A percentile compares a stretch with the other conserved stretches of the same genome.
phyloP scores from a whole-genome alignment of 768 basidiomycete species.

The Suillus weaverae region DNA sequence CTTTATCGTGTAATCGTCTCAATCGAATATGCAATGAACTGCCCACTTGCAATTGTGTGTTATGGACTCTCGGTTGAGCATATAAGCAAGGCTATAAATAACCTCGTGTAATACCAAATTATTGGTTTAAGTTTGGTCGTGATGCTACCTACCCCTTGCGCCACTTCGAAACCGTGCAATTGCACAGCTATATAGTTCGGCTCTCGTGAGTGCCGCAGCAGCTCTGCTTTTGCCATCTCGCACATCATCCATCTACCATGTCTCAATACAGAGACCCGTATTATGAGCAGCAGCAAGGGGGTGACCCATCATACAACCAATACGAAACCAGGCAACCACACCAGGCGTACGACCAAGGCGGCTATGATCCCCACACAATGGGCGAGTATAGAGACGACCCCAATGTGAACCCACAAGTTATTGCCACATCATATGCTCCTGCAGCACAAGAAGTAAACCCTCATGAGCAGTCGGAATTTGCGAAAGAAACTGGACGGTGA shows the following conservation, averaged over 20 bases:
- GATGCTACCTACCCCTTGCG: neutral
- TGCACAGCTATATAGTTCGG: constrained; percentile 5
- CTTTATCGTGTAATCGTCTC: constrained; percentile 9
- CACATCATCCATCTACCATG: constrained; percentile 16
- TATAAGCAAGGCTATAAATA: neutral
- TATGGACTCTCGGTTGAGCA: neutral
- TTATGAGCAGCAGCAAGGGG: constrained; percentile 31
- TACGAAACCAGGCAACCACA: constrained; percentile 47
- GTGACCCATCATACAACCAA: constrained; percentile 43
- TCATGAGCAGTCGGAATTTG: constrained; percentile 45
- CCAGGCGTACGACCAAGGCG: constrained; percentile 53
- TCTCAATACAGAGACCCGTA: constrained; percentile 64
- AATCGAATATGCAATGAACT: neutral
- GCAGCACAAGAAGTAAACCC: constrained; percentile 35
- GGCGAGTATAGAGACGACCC: constrained; percentile 42
- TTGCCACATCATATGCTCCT: constrained; percentile 13
- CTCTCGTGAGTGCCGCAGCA: neutral
- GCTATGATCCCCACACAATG: constrained; percentile 27
- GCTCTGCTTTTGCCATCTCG: neutral
- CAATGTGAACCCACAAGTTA: constrained; percentile 17
- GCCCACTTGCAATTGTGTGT: neutral
- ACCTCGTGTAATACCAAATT: neutral
- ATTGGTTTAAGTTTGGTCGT: neutral
- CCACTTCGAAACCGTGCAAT: constrained; percentile 1
- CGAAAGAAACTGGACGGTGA: constrained; percentile 12